Percentiles rank a stretch among this genome's conserved stretches.
Conservation (phyloP, 164 flowering plant genomes). For the Annona squamosa region DNA sequence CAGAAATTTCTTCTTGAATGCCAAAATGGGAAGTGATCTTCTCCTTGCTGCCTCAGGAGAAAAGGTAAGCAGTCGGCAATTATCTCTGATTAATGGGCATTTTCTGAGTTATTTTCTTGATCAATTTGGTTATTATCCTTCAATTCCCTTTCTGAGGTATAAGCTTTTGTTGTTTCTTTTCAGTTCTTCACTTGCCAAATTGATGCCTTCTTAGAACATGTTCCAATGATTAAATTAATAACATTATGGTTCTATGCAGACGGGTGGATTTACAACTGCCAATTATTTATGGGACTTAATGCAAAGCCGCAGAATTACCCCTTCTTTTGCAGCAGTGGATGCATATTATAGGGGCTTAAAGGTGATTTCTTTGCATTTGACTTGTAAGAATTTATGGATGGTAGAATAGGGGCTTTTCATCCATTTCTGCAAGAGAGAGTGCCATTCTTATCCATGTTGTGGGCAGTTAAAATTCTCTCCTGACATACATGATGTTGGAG, state of each 20-base stretch:
- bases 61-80: conserved; percentile 37
- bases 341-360: conserved; percentile 78
- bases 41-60: conserved; percentile 81
- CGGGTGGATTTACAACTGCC: conserved; percentile 79
- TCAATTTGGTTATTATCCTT: neutral
- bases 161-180: neutral
- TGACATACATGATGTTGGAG: neutral
- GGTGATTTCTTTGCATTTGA: conserved; percentile 32
- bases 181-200: neutral
- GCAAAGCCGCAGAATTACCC: conserved; percentile 54
- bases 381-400: neutral
- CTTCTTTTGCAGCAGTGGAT: conserved; percentile 58
- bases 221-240: neutral
- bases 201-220: neutral
- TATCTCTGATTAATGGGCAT: neutral
- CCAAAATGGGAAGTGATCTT: conserved; percentile 61
- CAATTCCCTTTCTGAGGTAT: neutral
- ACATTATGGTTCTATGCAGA: conserved; percentile 35
- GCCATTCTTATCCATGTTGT: neutral
- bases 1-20: conserved; percentile 39
- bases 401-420: neutral
- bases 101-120: neutral
- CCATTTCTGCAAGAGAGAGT: neutral
- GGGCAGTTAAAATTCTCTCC: neutral
- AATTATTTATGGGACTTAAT: conserved; percentile 88